These are phyloP conservation scores for Cladosporium oxysporum DNA, from an alignment of 2,329 filamentous ascomycete genomes.

Conservation along the genomic window DNA sequence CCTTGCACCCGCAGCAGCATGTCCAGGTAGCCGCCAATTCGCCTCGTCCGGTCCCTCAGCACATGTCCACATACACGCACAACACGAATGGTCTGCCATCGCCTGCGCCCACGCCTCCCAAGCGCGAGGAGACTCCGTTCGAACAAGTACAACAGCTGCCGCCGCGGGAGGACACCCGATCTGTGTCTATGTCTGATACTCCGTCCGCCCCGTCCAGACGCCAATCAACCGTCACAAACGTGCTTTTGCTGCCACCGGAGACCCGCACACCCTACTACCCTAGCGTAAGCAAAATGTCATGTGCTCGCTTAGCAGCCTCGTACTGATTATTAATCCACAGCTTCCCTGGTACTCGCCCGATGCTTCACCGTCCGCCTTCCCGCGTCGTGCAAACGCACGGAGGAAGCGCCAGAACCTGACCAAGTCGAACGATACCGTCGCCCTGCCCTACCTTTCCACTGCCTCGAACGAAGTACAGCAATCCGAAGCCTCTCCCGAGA, in stretches of 20 bases:
- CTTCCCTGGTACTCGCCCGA: constrained; percentile 63
- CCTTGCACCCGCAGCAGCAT: constrained; percentile 24
- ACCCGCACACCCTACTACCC: constrained; percentile 51
- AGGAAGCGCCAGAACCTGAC: constrained; percentile 45
- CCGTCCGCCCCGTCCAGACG: constrained; percentile 26
- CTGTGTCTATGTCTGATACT: constrained; percentile 16
- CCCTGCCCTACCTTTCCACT: constrained; percentile 46
- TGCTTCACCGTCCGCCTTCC: constrained; percentile 51
- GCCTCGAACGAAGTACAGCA: constrained; percentile 16
- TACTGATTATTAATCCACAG: constrained; percentile 32
- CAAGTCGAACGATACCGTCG: constrained; percentile 44
- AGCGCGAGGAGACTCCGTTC: constrained; percentile 13
- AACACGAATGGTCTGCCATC: constrained; percentile 26
- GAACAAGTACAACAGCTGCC: constrained; percentile 21
- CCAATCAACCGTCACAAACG: constrained; percentile 24
- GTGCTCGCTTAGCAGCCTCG: background rate
- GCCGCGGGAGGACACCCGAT: constrained; percentile 12
- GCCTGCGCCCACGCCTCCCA: constrained; percentile 24
- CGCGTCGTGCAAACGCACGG: constrained; percentile 51
- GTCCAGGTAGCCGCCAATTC: constrained; percentile 19
- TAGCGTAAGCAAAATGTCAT: constrained; percentile 37
- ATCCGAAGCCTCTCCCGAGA: background rate
- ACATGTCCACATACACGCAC: constrained; percentile 20
- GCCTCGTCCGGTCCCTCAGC: constrained; percentile 17
- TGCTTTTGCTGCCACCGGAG: constrained; percentile 24